Evolutionary conservation across 169 alveolate genomes (phyloP).

Genomic region (Theileria equi): DNA sequence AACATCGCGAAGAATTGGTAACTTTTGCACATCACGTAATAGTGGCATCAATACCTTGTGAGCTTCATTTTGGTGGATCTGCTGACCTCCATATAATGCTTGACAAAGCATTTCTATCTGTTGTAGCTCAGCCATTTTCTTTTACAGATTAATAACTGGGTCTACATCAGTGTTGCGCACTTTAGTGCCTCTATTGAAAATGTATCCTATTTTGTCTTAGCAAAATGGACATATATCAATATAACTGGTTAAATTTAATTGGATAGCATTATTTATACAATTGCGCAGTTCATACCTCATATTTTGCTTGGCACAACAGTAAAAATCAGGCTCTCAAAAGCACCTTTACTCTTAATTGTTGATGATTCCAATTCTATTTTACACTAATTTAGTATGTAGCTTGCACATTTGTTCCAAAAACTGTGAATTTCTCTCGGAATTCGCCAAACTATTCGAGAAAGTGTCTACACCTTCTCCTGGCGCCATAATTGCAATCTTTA

Average conservation of each 20-base stretch:
- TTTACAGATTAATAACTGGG: neutral
- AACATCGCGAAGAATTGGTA: slow-evolving; percentile 76
- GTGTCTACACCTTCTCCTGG: too few relatives aligned
- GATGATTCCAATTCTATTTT: too few relatives aligned
- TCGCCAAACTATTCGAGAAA: too few relatives aligned
- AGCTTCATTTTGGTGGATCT: slow-evolving; percentile 85
- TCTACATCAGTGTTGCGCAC: slow-evolving; percentile 12
- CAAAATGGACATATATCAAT: too few relatives aligned
- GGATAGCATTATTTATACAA: neutral
- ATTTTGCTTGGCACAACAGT: slow-evolving; percentile 22
- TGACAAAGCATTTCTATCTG: slow-evolving; percentile 85
- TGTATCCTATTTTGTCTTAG: slow-evolving; percentile 5
- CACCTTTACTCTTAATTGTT: too few relatives aligned
- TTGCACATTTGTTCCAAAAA: too few relatives aligned
- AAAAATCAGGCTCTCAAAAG: slow-evolving; percentile 21
- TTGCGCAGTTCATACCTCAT: slow-evolving; percentile 8
- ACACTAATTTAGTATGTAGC: too few relatives aligned
- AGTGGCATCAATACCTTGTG: slow-evolving; percentile 88
- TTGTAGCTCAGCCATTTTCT: slow-evolving; percentile 70
- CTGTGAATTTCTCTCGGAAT: too few relatives aligned
- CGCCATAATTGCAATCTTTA: too few relatives aligned
- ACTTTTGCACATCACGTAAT: slow-evolving; percentile 79
- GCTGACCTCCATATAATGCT: slow-evolving; percentile 84
- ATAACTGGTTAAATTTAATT: neutral
- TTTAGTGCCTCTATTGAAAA: slow-evolving; percentile 13